Evolutionary conservation across 2,329 filamentous ascomycete genomes (phyloP), one percentile per base, ranked within the genome.

Genomic region (Sporothrix schenckii): DNA sequence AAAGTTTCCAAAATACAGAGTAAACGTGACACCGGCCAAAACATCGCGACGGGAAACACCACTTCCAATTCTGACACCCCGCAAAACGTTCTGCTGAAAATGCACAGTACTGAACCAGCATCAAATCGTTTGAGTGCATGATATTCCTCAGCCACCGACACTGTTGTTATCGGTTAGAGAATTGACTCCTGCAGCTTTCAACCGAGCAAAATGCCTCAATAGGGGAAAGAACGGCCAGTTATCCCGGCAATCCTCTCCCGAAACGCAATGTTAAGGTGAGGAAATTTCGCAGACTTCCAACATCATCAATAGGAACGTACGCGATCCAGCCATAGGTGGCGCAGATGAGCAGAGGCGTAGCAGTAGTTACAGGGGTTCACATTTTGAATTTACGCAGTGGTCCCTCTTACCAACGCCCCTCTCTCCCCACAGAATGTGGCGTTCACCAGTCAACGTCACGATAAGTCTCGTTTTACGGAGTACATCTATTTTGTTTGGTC

Each of bases 131-230:
- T n/a, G 50, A 21, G 16, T 11, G 69, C 52, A 67, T 72, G 67
- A 65, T 70, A 72, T 24, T 24, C 24, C 24, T 24, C 24, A 24
- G 50, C 50, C 30, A 44, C 44, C 69, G 69, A 66, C 24, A 21
- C 21, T 66, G 47, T 21, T 61, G 3, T 13, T 58, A 47, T 66
- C 69, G 69, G 69, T 49, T 71, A 66, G 61, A 65, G 24, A n/a
- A 14, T 54, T 50, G 61, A 13, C 10, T 39, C 41, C 27, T 58
- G 66, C n/a, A 11, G 58, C 50, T 53, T 67, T 63, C 56, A 50
- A 47, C 71, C 70, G 68, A 72, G 44, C 70, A 73, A 71, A 73
- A 72, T 73, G 70, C 70, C 70, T 70, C 70, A 71, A 66, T 16
- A 47, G 19, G 49, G 11, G 39, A 52, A 44, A n/a, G 24, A 49